Base-by-base conservation (phyloP, 352 stramenopile genomes). In the Halophytophthora batemanensis region DNA sequence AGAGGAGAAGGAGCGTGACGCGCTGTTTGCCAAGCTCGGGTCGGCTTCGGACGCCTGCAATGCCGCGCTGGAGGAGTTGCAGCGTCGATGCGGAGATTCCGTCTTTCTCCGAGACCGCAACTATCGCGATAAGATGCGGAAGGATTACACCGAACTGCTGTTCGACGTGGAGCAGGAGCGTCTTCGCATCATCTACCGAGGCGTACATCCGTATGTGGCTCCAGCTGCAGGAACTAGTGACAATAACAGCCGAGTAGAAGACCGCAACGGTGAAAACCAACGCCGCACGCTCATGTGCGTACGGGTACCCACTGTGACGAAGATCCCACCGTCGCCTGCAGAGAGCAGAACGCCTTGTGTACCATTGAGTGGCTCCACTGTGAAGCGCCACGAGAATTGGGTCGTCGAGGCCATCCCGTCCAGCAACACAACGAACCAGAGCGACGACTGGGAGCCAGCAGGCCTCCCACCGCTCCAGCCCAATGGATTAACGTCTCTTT, bases 111-210 rank as follows among this genome's bases (percentile, higher is more conserved):
- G 69, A 40, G 56, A 72, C 39, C 73, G 74, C 1, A 11, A 57
- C 12, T 90, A 90, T 21, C 43, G 50, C 3, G 71, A 87, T 3
- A 90, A 90, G 60, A 88, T 90, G 72, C 69, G 74, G 31, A 87
- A 84, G 43, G 77, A 90, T 40, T 90, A 90, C 61, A 87, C 71
- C 0, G 79, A 87, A 35, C 39, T 90, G 35, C 52, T 87, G 22
- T 90, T 70, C 35, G 74, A 84, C 7, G 74, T 87, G n/a, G 79
- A 90, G 37, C 70, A 86, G 55, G 77, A 87, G 47, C 65, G 79
- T 0, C 53, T 90, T n/a, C 59, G 38, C 15, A 69, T 86, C 43
- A 87, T 87, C 23, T 90, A 85, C 54, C 23, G 57, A 14, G 59
- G 57, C 2, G 54, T 71, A 40, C 44, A 42, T 13, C 50, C 59